phyloP scores from a whole-genome alignment of 2,329 filamentous ascomycete genomes.

The Basipetospora chlamydospora region DNA sequence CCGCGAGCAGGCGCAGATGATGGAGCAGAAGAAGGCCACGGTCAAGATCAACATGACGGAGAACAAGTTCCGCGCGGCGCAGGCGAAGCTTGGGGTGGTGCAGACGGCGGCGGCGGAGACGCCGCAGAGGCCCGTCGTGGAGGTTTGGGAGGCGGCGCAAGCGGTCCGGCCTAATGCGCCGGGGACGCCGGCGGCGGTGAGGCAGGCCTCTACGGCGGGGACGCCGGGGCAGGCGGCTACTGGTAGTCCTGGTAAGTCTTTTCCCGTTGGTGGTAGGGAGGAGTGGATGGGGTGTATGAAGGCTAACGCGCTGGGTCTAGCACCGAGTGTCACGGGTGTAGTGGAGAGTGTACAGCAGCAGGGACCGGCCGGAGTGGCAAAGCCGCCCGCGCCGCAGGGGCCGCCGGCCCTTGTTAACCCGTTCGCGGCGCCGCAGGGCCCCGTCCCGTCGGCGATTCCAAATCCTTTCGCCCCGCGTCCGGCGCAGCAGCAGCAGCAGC shows the following conservation, averaged over 20 bases:
- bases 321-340: too few species aligned
- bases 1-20: conserved; percentile 49
- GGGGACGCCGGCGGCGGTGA: conserved; percentile 11
- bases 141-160: conserved; percentile 78
- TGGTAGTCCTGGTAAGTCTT: conserved; percentile 7
- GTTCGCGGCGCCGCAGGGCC: conserved; percentile 10
- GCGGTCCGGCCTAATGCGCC: conserved; percentile 16
- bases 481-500: conserved; percentile 10
- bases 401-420: conserved; percentile 7
- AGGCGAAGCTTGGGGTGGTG: conserved; percentile 64
- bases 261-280: too few species aligned
- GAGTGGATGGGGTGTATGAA: too few species aligned
- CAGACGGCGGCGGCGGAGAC: conserved; percentile 74
- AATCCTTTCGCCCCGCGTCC: conserved; percentile 17
- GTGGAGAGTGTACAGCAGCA: too few species aligned
- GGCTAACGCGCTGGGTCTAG: too few species aligned
- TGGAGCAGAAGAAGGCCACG: conserved; percentile 61
- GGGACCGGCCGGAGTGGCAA: neutral
- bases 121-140: conserved; percentile 64
- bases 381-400: conserved; percentile 1
- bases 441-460: conserved; percentile 2
- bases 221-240: conserved; percentile 2
- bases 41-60: conserved; percentile 69
- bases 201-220: conserved; percentile 3
- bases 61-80: conserved; percentile 46